Base-by-base conservation (phyloP, 495 filamentous ascomycete genomes). In the Penicillium canescens region DNA sequence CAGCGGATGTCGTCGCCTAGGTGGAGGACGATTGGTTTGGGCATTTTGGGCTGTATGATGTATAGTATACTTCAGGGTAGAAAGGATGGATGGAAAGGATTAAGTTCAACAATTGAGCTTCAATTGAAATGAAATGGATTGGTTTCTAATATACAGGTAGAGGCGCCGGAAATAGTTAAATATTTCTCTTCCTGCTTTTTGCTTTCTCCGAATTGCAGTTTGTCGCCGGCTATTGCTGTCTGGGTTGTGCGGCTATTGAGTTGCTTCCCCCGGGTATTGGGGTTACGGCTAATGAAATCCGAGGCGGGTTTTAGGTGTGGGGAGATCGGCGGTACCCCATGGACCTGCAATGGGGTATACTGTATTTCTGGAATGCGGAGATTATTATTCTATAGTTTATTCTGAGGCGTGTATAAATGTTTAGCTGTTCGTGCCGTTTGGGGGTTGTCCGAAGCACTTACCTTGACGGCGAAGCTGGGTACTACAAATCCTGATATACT, bases 1-100 rank as follows among this genome's bases (percentile, higher is more conserved):
- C 86, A 86, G 56, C 81, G 78, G 58, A 89, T 78, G n/a, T 80
- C 74, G 52, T 88, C 86, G 23, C 86, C 87, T 42, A 91, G 76
- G 55, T 89, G 84, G 37, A 91, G 82, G 38, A 91, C 81, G 37
- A 54, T 63, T 43, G 59, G 65, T 47, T 73, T 74, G 24, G 58
- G 13, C 60, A 66, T 69, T 54, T 46, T 69, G 42, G 4, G 31
- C 18, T 18, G 18, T 18, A 18, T 18, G 18, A 8, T 8, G 28
- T 8, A 8, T 31, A n/a, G 28, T 31, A 7, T 31, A 2, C 6
- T 31, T 31, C 9, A 7, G 28, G 6, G 6, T 10, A 8, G 28
- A 7, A 31, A 40, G 42, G 9, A 28, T 8, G 35, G 42, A 18
- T 31, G 23, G 3, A 24, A 24, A 11, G 39, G 14, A 16, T n/a